Conservation (phyloP, 148 eudicot species). For the Arctostaphylos glauca region DNA sequence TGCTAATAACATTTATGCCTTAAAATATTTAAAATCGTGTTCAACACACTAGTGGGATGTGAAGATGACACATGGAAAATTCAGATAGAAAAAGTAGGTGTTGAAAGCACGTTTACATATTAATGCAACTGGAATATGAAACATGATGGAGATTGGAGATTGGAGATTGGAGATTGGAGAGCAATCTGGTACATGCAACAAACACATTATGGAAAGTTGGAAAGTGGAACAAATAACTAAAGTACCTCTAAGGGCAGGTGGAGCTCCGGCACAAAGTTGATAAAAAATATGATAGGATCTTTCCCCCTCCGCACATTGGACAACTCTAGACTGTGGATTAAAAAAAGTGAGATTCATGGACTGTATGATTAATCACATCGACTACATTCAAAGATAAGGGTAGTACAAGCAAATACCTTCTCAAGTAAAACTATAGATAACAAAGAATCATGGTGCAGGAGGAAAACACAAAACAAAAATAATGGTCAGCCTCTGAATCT, state of each 20-base stretch:
- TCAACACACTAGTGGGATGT: background rate
- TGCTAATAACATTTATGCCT: background rate
- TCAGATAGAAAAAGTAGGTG: background rate
- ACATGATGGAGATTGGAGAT: background rate
- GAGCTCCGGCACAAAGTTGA: conserved; percentile 98
- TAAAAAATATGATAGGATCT: conserved; percentile 98
- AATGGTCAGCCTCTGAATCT: conserved; percentile 17
- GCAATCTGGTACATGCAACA: background rate
- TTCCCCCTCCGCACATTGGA: conserved; percentile 92
- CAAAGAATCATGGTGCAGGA: conserved; percentile 19
- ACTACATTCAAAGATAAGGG: conserved; percentile 17
- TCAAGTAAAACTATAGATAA: conserved; percentile 80
- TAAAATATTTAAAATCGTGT: background rate
- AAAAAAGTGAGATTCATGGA: conserved; percentile 28
- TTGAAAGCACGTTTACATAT: background rate
- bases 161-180: background rate
- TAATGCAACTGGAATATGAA: background rate
- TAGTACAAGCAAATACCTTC: conserved; percentile 52
- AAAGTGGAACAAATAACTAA: conserved; percentile 7
- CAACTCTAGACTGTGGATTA: conserved; percentile 85
- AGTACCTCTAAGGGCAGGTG: conserved; percentile 71
- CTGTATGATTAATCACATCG: conserved; percentile 12
- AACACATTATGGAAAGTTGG: background rate
- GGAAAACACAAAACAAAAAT: conserved; percentile 4
- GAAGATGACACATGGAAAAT: background rate